These are phyloP conservation scores for Lactarius tabidus DNA, from an alignment of 768 basidiomycete species.

Conservation along the genomic window DNA sequence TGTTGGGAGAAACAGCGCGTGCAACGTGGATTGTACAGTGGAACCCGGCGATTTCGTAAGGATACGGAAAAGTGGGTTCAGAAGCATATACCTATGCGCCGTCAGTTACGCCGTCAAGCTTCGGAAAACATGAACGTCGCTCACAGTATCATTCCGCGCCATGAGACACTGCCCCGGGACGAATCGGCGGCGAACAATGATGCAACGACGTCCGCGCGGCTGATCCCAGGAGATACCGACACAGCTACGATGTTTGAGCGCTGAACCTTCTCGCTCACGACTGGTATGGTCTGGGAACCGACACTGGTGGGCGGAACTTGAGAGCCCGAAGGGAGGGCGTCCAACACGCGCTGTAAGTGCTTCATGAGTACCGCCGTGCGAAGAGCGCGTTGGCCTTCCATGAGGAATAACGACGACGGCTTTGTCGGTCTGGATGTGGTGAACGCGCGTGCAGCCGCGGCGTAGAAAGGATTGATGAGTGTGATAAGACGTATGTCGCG, in stretches of 20 bases:
- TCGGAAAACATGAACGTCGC: slow-evolving; percentile 26
- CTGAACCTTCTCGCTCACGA: slow-evolving; percentile 43
- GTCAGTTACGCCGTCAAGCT: not conserved
- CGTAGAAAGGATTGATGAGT: slow-evolving; percentile 85
- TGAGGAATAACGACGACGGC: slow-evolving; percentile 37
- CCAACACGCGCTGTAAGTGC: slow-evolving; percentile 81
- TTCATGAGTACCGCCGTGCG: slow-evolving; percentile 60
- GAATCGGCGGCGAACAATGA: slow-evolving; percentile 48
- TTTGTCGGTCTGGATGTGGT: slow-evolving; percentile 31
- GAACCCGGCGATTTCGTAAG: slow-evolving; percentile 63
- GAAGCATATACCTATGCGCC: slow-evolving; percentile 52
- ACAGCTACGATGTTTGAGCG: slow-evolving; percentile 74
- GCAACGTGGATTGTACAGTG: slow-evolving; percentile 73
- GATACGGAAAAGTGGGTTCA: slow-evolving; percentile 64
- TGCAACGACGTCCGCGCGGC: slow-evolving; percentile 64
- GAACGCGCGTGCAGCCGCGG: slow-evolving; percentile 60
- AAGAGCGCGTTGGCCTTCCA: slow-evolving; percentile 63
- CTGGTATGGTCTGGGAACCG: slow-evolving; percentile 31
- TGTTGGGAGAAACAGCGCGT: slow-evolving; percentile 76
- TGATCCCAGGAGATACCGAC: slow-evolving; percentile 72
- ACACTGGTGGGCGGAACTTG: slow-evolving; percentile 44
- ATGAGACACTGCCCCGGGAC: slow-evolving; percentile 36
- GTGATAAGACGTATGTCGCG: slow-evolving; percentile 88
- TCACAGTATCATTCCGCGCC: slow-evolving; percentile 48
- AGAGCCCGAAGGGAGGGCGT: slow-evolving; percentile 67